These are phyloP conservation scores for Ophiorrhiza pumila DNA, from an alignment of 257 asterid species.

Conservation along the genomic window DNA sequence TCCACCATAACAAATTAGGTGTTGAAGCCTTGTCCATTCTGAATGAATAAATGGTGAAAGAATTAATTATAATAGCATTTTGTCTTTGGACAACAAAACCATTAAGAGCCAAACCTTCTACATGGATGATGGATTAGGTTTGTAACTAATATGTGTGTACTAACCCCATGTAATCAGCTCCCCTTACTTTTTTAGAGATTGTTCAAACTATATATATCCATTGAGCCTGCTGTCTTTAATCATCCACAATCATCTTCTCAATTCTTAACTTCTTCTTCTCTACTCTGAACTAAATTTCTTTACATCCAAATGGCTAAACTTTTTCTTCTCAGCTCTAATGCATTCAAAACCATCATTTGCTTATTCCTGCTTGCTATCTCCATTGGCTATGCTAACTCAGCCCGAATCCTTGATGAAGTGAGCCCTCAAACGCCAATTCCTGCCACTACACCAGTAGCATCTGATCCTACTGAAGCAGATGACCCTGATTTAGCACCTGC, in stretches of 20 bases:
- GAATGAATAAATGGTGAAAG: not conserved
- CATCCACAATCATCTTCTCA: constrained; percentile 30
- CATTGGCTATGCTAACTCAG: constrained; percentile 31
- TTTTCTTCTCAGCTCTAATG: constrained; percentile 18
- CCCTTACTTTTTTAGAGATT: constrained; percentile 23
- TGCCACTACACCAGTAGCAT: constrained; percentile 13
- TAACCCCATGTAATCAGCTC: constrained; percentile 55
- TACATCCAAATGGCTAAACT: constrained; percentile 42
- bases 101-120: constrained; percentile 5
- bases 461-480: constrained; percentile 22
- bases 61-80: too few species aligned
- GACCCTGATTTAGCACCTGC: constrained; percentile 33
- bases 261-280: not conserved
- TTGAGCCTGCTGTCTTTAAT: constrained; percentile 14
- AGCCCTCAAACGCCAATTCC: constrained; percentile 35
- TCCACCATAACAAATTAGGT: not conserved
- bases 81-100: constrained; percentile 12
- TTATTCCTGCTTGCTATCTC: constrained; percentile 39
- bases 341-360: constrained; percentile 29
- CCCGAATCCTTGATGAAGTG: constrained; percentile 44
- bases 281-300: constrained; percentile 1
- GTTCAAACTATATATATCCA: constrained; percentile 32
- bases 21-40: not conserved
- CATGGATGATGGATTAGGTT: constrained; percentile 12
- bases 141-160: constrained; percentile 19